phyloP scores from a whole-genome alignment of 1,284 basidiomycete species.

The Trametes hirsuta region DNA sequence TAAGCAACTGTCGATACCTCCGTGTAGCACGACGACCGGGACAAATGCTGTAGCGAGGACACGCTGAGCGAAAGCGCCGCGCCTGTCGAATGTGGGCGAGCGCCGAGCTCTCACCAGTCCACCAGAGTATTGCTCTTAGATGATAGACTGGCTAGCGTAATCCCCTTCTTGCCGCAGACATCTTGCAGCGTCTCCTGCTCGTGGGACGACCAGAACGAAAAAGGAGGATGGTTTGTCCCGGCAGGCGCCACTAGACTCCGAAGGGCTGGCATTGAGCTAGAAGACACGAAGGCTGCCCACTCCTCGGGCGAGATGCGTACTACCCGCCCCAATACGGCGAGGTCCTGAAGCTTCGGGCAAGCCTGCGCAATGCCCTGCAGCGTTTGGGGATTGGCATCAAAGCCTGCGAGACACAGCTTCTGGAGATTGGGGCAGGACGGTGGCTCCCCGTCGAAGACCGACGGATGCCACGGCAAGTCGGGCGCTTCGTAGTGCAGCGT shows the following conservation, averaged over 20 bases:
- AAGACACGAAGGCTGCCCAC: conserved; percentile 45
- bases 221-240: conserved; percentile 44
- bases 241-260: conserved; percentile 41
- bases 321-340: conserved; percentile 44
- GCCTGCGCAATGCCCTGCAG: conserved; percentile 38
- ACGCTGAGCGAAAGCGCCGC: too few species aligned
- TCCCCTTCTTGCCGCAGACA: conserved; percentile 30
- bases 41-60: too few species aligned
- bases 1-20: too few species aligned
- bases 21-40: too few species aligned
- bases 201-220: conserved; percentile 38
- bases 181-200: conserved; percentile 33
- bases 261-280: conserved; percentile 39
- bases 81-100: too few species aligned
- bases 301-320: conserved; percentile 40
- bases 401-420: conserved; percentile 41
- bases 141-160: conserved; percentile 2
- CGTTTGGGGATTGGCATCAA: conserved; percentile 40
- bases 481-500: conserved; percentile 31
- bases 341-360: conserved; percentile 44
- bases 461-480: conserved; percentile 22
- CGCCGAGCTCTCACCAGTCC: neutral
- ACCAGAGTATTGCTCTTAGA: neutral
- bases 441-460: conserved; percentile 29
- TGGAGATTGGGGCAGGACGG: conserved; percentile 22